Evolutionary conservation across 768 basidiomycete species (phyloP), one percentile per base, ranked within the genome.

Genomic region (Lactifluus volemus): DNA sequence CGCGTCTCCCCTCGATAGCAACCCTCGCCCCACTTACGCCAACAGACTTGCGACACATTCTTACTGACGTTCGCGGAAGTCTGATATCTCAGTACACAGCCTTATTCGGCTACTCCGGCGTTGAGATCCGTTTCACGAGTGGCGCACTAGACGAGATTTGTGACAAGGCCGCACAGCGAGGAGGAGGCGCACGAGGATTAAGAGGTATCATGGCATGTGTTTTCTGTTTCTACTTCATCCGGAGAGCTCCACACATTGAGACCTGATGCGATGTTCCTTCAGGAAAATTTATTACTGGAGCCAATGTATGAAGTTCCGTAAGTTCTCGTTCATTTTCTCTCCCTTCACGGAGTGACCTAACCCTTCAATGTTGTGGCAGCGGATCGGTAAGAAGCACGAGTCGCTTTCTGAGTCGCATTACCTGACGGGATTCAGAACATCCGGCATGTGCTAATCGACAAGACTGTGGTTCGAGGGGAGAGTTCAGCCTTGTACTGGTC

Each of bases 241-340:
- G 30, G 2, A 54, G 55, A 15, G 45, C 60, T 30, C 30, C 25
- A 15, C 25, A 15, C 39, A 19, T 14, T 30, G 39, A 47, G 29
- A 59, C 49, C 54, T 49, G 44, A 63, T n/a, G 55, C 8, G 32
- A 36, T 17, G 30, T 12, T n/a, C 53, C 48, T 39, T 8, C 67
- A 92, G 89, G 95, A 97, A 74, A 71, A 79, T 21, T 70, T 95
- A 3, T 74, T 98, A 53, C 76, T 95, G 51, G 92, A 98, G 52
- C 79, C 92, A 0, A 97, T 97, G 94, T 96, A 91, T 69, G 89
- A 92, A 76, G 86, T 86, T 49, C 91, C 92, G 86, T 89, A 72
- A 82, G 87, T 84, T 14, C 41, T 50, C 41, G n/a, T 25, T 55
- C 61, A 38, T 19, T 42, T 51, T 42, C 14, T 60, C 8, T 52